These are phyloP conservation scores for Vachellia collinsii DNA, from an alignment of 306 rosid genomes.

Conservation along the genomic window DNA sequence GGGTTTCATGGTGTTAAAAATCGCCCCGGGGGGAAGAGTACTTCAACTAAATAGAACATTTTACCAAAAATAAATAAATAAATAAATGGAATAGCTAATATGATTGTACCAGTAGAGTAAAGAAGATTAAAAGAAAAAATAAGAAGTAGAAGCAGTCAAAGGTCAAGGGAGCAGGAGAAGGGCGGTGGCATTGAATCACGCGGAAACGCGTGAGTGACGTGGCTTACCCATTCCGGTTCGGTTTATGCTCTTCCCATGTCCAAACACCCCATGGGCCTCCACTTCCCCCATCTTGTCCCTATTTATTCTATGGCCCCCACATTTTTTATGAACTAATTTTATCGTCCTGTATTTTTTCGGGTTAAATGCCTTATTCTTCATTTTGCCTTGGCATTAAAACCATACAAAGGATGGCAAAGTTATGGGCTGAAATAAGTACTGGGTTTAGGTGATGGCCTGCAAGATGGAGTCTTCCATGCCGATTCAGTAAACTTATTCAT, in stretches of 20 bases:
- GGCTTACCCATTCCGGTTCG: neutral
- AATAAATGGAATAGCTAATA: too few relatives aligned
- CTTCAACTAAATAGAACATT: too few relatives aligned
- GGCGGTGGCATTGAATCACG: slow-evolving; percentile 26
- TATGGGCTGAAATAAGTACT: neutral
- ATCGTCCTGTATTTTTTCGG: neutral
- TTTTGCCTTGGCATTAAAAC: too few relatives aligned
- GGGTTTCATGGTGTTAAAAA: too few relatives aligned
- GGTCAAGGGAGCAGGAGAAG: neutral
- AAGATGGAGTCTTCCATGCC: neutral
- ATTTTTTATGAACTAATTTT: neutral
- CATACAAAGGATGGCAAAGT: neutral
- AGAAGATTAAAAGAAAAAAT: neutral
- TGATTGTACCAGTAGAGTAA: too few relatives aligned
- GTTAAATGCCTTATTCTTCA: too few relatives aligned
- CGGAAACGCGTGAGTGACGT: slow-evolving; percentile 50
- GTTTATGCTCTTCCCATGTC: neutral
- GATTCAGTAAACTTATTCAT: neutral
- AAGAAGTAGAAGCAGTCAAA: neutral
- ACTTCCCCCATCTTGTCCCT: neutral
- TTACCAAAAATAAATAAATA: too few relatives aligned
- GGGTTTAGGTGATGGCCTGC: neutral
- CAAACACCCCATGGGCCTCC: neutral
- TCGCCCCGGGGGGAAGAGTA: too few relatives aligned
- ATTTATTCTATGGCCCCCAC: neutral